phyloP scores from a whole-genome alignment of 2,329 filamentous ascomycete species.

The Monosporascus sp. region DNA sequence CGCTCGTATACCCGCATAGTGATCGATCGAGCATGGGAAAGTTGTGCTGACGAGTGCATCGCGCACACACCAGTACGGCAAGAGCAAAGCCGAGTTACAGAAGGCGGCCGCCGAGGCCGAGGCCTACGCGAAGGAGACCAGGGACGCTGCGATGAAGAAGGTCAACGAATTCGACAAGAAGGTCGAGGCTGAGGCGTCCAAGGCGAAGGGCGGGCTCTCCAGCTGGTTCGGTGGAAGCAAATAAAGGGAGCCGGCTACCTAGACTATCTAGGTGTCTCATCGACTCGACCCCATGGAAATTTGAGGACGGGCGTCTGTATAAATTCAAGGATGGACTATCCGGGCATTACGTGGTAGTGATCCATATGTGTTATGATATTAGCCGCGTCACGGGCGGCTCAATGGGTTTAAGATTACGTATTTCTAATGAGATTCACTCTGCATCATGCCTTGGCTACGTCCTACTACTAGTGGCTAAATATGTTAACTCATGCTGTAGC shows the following conservation, averaged over 20 bases:
- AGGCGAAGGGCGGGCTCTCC: slow-evolving; percentile 79
- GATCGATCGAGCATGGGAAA: too few relatives aligned
- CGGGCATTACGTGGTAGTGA: too few relatives aligned
- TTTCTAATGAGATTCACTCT: too few relatives aligned
- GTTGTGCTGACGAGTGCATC: neutral
- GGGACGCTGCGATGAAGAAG: slow-evolving; percentile 62
- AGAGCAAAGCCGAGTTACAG: slow-evolving; percentile 57
- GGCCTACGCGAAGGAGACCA: slow-evolving; percentile 55
- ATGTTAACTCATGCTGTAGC: too few relatives aligned
- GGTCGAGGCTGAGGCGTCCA: slow-evolving; percentile 69
- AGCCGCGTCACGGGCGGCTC: too few relatives aligned
- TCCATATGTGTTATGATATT: too few relatives aligned
- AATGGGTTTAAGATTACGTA: too few relatives aligned
- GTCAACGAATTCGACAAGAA: slow-evolving; percentile 79
- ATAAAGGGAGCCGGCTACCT: slow-evolving; percentile 17
- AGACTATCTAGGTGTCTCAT: neutral
- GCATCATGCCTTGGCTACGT: too few relatives aligned
- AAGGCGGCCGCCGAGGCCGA: slow-evolving; percentile 58
- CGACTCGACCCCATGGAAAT: neutral
- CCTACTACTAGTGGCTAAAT: too few relatives aligned
- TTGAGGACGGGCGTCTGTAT: too few relatives aligned
- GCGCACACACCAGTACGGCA: slow-evolving; percentile 43
- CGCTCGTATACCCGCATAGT: too few relatives aligned
- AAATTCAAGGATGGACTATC: too few relatives aligned
- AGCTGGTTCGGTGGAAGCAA: slow-evolving; percentile 76